A percentile compares a stretch with the other conserved stretches of the same genome.
Evolutionary conservation across 129 eudicot genomes (phyloP).

Genomic region (Escallonia rubra): DNA sequence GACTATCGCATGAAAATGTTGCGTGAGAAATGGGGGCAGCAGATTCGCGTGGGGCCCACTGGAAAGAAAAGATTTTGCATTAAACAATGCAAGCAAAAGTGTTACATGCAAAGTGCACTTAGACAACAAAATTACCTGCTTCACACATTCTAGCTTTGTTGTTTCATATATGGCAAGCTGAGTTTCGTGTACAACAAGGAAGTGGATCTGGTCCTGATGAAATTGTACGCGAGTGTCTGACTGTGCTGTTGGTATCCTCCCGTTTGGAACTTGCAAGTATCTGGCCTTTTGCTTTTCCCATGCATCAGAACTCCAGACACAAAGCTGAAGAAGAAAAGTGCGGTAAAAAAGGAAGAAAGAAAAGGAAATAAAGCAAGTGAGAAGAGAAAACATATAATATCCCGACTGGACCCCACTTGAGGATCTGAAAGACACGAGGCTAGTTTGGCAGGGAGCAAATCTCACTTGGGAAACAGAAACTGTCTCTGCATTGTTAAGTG

Average conservation of each 20-base stretch:
- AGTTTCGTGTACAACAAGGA: conserved; percentile 82
- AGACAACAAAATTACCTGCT: conserved; percentile 43
- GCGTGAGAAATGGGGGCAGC: conserved; percentile 82
- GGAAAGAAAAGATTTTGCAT: not conserved
- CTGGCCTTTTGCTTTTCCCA: conserved; percentile 81
- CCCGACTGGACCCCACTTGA: not conserved
- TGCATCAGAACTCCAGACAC: conserved; percentile 84
- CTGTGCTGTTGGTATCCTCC: conserved; percentile 48
- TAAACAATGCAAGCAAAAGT: not conserved
- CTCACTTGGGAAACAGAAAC: not conserved
- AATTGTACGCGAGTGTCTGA: conserved; percentile 91
- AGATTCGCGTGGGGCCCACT: conserved; percentile 82
- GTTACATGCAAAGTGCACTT: not conserved
- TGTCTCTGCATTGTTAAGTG: not conserved
- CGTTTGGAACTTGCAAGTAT: conserved; percentile 66
- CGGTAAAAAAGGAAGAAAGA: not conserved
- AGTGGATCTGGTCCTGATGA: conserved; percentile 84
- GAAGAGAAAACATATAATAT: not conserved
- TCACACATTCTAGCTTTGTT: conserved; percentile 70
- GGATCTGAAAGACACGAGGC: not conserved
- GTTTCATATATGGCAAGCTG: conserved; percentile 84
- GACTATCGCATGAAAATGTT: conserved; percentile 88
- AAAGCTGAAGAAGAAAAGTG: conserved; percentile 41
- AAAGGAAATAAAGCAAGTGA: conserved; percentile 3
- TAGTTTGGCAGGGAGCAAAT: not conserved